Evolutionary conservation across 169 alveolate genomes (phyloP).

Genomic region (Cytauxzoon felis): DNA sequence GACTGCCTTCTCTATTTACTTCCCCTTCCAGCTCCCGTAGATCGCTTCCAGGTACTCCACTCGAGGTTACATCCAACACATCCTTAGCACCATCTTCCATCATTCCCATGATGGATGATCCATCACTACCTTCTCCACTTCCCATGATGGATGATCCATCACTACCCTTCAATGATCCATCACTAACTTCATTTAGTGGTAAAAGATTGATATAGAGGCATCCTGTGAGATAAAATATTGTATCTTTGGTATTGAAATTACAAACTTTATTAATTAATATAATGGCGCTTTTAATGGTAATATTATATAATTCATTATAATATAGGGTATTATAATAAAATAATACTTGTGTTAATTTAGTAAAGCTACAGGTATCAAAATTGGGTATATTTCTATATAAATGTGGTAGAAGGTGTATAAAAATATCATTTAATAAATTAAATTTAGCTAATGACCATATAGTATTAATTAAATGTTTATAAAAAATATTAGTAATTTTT

Average conservation of each 20-base stretch:
- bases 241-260: constrained; percentile 41
- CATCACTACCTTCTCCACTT: too few species aligned
- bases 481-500: constrained; percentile 49
- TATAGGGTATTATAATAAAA: not conserved
- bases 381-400: constrained; percentile 20
- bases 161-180: too few species aligned
- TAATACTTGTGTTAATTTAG: constrained; percentile 36
- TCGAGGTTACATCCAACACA: too few species aligned
- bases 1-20: too few species aligned
- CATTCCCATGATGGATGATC: too few species aligned
- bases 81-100: too few species aligned
- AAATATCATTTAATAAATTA: constrained; percentile 21
- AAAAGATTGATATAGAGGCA: constrained; percentile 25
- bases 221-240: constrained; percentile 31
- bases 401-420: constrained; percentile 46
- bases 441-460: constrained; percentile 52
- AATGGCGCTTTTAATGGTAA: constrained; percentile 22
- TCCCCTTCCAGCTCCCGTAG: too few species aligned
- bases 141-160: too few species aligned
- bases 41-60: constrained; percentile 12
- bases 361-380: constrained; percentile 49
- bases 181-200: constrained; percentile 12
- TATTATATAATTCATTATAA: not conserved
- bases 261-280: not conserved
- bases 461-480: constrained; percentile 50